Evolutionary conservation across 106 monocot genomes (phyloP), one percentile per base, ranked within the genome.

Genomic region (Acorus calamus): DNA sequence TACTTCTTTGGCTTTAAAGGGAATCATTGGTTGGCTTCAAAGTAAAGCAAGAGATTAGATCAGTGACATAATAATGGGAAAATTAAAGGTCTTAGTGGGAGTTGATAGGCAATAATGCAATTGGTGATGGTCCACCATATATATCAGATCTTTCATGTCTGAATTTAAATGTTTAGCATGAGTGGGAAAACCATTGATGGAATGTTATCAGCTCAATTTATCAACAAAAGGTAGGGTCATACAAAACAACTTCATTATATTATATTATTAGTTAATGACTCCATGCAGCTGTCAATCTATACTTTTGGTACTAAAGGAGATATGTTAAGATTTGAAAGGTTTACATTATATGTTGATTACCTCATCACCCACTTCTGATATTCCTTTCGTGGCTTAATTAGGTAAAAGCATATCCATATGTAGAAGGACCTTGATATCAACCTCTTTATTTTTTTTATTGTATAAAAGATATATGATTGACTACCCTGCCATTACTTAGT

Each of bases 361-460:
- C 68, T 73, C 68, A 78, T 59, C 67, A 57, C 6, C 64, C 78
- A 78, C 73, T 78, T 11, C 61, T 60, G 53, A 53, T 72, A 58
- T 78, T 67, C 67, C 49, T 61, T 4, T 63, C 55, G 63, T 63
- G 65, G 56, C 60, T 55, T 62, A 67, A 59, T 73, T 59, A 78
- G 73, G 62, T 63, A 9, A 14, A 8, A 57, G 14, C 9, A 4
- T 62, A 28, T 28, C 28, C 28, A 28, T 28, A 28, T 28, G 28
- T 28, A 28, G 28, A 28, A 28, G 28, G 28, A 28, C 28, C 28
- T 28, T 28, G 28, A 28, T 28, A 28, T 28, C 28, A 28, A 1
- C 1, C 28, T 28, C 28, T 28, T 28, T 28, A 28, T 28, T 28
- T n/a, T n/a, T n/a, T n/a, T 28, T 28, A 28, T 28, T 28, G 9